These are phyloP conservation scores for Venustampulla echinocandica DNA, from an alignment of 495 filamentous ascomycete species.

Conservation along the genomic window DNA sequence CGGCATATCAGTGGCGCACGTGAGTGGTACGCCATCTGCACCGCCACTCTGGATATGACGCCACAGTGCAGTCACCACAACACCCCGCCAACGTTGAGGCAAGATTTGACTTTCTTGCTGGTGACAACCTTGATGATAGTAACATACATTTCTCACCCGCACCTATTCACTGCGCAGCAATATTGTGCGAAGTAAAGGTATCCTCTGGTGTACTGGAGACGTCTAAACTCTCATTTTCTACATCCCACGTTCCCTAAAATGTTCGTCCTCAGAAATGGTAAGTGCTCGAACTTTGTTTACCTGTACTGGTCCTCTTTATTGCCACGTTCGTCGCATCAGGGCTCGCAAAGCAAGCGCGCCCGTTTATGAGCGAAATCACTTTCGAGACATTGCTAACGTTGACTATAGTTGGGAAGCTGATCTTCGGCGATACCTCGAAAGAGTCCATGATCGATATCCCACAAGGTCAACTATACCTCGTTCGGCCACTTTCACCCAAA, in stretches of 20 bases:
- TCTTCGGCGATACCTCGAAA: conserved; percentile 88
- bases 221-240: too few relatives aligned
- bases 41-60: too few relatives aligned
- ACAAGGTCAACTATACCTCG: conserved; percentile 93
- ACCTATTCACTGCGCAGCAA: too few relatives aligned
- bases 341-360: conserved; percentile 6
- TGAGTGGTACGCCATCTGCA: too few relatives aligned
- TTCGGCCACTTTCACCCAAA: conserved; percentile 89
- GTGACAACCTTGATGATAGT: too few relatives aligned
- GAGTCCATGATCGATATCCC: conserved; percentile 90
- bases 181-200: too few relatives aligned
- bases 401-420: conserved; percentile 69
- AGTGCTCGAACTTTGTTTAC: conserved; percentile 28
- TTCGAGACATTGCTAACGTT: conserved; percentile 13
- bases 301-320: conserved; percentile 24
- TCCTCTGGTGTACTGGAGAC: too few relatives aligned
- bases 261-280: conserved; percentile 66
- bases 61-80: too few relatives aligned
- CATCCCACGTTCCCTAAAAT: conserved; percentile 29
- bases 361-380: not conserved
- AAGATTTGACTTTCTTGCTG: too few relatives aligned
- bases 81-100: too few relatives aligned
- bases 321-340: conserved; percentile 20
- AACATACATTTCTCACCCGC: too few relatives aligned
- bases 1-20: too few relatives aligned